These are phyloP conservation scores for Saururus chinensis DNA, from an alignment of 164 flowering plant genomes.

Conservation along the genomic window DNA sequence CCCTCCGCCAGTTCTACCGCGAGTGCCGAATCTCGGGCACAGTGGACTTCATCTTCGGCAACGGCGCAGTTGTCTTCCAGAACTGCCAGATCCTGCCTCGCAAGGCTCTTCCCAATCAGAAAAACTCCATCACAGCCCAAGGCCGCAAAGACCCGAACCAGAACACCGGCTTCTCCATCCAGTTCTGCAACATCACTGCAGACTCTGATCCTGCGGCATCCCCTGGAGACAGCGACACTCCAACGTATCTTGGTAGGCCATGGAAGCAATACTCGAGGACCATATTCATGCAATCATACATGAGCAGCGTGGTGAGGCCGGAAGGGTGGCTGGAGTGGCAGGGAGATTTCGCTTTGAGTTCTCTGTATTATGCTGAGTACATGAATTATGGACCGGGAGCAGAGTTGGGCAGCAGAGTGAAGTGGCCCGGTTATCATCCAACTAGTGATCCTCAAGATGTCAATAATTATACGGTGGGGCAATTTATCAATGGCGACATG, in stretches of 20 bases:
- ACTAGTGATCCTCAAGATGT: slow-evolving; percentile 34
- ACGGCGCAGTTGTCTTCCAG: slow-evolving; percentile 57
- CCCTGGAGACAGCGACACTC: slow-evolving; percentile 19
- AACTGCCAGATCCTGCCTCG: slow-evolving; percentile 50
- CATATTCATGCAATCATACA: slow-evolving; percentile 50
- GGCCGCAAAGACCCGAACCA: slow-evolving; percentile 62
- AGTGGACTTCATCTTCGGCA: slow-evolving; percentile 81
- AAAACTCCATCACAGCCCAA: slow-evolving; percentile 83
- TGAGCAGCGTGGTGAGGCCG: slow-evolving; percentile 40
- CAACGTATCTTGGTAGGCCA: slow-evolving; percentile 70
- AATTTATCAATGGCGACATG: slow-evolving; percentile 54
- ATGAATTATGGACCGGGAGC: slow-evolving; percentile 69
- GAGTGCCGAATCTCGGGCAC: slow-evolving; percentile 76
- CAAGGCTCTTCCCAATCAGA: slow-evolving; percentile 55
- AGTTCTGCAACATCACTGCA: slow-evolving; percentile 59
- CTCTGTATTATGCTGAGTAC: slow-evolving; percentile 61
- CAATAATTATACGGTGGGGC: slow-evolving; percentile 46
- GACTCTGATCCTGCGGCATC: slow-evolving; percentile 32
- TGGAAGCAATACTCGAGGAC: slow-evolving; percentile 75
- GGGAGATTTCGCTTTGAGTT: slow-evolving; percentile 37
- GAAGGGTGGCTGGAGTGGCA: slow-evolving; percentile 84
- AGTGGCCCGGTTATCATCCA: slow-evolving; percentile 63
- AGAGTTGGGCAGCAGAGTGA: slow-evolving; percentile 31
- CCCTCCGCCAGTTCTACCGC: slow-evolving; percentile 67
- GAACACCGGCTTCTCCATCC: slow-evolving; percentile 65